Conservation (phyloP, 2,329 filamentous ascomycete species). For the Claviceps quebecensis region DNA sequence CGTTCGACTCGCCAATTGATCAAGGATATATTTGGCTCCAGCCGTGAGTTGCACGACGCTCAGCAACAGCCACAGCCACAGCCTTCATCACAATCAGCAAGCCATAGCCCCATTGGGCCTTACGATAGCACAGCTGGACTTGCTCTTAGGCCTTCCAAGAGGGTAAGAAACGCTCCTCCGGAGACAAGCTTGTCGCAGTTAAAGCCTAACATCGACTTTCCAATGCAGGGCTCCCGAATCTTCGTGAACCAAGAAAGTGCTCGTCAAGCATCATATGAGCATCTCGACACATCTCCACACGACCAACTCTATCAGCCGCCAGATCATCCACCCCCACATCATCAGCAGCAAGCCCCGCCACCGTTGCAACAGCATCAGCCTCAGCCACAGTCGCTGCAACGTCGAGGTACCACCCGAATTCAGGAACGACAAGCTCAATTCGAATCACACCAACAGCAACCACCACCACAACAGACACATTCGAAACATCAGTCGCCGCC, state of each 20-base stretch:
- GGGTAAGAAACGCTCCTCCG: conserved; percentile 35
- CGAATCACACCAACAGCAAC: conserved; percentile 3
- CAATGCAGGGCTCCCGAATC: conserved; percentile 26
- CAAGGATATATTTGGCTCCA: conserved; percentile 37
- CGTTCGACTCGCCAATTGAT: conserved; percentile 39
- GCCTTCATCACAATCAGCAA: conserved; percentile 1
- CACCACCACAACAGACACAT: conserved; percentile 4
- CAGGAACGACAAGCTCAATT: conserved; percentile 21
- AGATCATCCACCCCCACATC: conserved; percentile 10
- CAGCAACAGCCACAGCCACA: conserved; percentile 8
- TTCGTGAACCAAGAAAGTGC: conserved; percentile 24
- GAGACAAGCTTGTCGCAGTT: conserved; percentile 25
- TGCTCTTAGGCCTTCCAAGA: conserved; percentile 42
- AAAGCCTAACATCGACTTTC: conserved; percentile 23
- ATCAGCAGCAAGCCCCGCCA: conserved; percentile 16
- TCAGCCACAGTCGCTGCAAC: conserved; percentile 14
- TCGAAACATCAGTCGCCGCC: conserved; percentile 8
- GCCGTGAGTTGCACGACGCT: conserved; percentile 8
- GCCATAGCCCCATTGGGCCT: conserved; percentile 16
- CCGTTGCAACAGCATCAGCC: conserved; percentile 18
- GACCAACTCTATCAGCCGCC: conserved; percentile 29
- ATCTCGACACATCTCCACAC: conserved; percentile 29
- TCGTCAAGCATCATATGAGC: conserved; percentile 32
- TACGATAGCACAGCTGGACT: conserved; percentile 37
- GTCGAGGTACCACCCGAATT: conserved; percentile 11